Evolutionary conservation across 371 early-diverging fungal genomes (phyloP).

Genomic region (Lichtheimia ramosa): DNA sequence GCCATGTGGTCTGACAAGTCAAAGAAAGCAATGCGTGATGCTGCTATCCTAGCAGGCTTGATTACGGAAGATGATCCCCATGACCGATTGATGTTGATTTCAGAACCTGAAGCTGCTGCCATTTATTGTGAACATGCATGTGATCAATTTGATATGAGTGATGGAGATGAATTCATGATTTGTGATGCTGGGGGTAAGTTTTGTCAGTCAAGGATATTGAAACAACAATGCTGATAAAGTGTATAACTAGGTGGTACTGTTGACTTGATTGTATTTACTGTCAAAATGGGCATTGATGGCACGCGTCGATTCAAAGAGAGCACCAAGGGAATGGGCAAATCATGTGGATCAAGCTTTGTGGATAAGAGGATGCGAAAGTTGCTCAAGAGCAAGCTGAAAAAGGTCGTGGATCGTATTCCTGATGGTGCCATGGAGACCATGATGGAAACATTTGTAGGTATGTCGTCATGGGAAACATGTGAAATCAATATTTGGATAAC

Average conservation of each 20-base stretch:
- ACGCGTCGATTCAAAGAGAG: conserved; percentile 49
- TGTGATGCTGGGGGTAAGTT: conserved; percentile 61
- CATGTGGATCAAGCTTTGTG: conserved; percentile 60
- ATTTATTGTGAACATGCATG: conserved; percentile 61
- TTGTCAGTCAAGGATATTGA: background rate
- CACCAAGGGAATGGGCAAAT: conserved; percentile 55
- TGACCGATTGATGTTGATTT: conserved; percentile 56
- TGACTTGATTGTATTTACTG: conserved; percentile 54
- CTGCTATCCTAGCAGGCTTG: conserved; percentile 52
- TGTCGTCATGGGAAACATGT: background rate
- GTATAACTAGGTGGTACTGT: conserved; percentile 53
- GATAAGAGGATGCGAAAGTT: conserved; percentile 56
- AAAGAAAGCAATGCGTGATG: conserved; percentile 61
- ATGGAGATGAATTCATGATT: conserved; percentile 62
- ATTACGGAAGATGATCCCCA: conserved; percentile 49
- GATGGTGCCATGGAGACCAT: conserved; percentile 39
- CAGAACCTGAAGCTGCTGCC: conserved; percentile 65
- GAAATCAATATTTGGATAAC: background rate
- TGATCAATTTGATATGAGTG: conserved; percentile 54
- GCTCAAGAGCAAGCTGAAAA: conserved; percentile 44
- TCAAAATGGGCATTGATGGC: conserved; percentile 33
- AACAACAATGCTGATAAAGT: background rate
- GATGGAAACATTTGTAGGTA: conserved; percentile 54
- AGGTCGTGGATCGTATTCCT: conserved; percentile 33
- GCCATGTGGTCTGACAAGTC: conserved; percentile 66